Percentiles rank a stretch among this genome's conserved stretches.
phyloP scores from a whole-genome alignment of 2,329 filamentous ascomycete genomes.

The Fusarium sarcochroum region DNA sequence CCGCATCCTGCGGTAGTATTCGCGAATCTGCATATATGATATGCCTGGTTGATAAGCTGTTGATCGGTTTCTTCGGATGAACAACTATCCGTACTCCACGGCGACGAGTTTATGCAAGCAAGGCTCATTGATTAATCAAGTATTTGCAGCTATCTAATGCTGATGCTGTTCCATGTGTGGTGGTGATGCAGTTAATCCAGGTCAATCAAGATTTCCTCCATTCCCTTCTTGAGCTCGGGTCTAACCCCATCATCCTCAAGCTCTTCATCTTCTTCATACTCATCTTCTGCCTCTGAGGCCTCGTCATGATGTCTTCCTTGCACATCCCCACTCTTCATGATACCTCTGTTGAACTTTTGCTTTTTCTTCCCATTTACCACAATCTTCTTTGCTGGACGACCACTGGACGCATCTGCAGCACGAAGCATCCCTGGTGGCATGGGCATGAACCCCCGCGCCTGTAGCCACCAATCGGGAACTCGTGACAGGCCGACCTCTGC shows the following conservation, averaged over 20 bases:
- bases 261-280: conserved; percentile 6
- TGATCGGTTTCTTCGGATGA: not conserved
- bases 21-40: not conserved
- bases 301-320: not conserved
- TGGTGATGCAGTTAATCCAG: conserved; percentile 4
- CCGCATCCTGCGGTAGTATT: not conserved
- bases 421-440: conserved; percentile 23
- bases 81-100: not conserved
- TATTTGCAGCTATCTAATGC: not conserved
- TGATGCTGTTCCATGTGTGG: not conserved
- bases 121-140: not conserved
- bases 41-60: not conserved
- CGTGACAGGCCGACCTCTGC: conserved; percentile 58
- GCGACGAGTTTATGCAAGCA: not conserved
- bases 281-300: conserved; percentile 2
- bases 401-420: conserved; percentile 1
- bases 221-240: conserved; percentile 2
- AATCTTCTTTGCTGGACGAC: conserved; percentile 17
- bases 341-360: conserved; percentile 1
- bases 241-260: not conserved
- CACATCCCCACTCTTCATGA: not conserved
- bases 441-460: conserved; percentile 35
- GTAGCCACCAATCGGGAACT: conserved; percentile 61
- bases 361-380: conserved; percentile 12
- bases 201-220: conserved; percentile 32